These are phyloP conservation scores for Penicillium argentinense DNA, from an alignment of 495 filamentous ascomycete species.

Conservation along the genomic window DNA sequence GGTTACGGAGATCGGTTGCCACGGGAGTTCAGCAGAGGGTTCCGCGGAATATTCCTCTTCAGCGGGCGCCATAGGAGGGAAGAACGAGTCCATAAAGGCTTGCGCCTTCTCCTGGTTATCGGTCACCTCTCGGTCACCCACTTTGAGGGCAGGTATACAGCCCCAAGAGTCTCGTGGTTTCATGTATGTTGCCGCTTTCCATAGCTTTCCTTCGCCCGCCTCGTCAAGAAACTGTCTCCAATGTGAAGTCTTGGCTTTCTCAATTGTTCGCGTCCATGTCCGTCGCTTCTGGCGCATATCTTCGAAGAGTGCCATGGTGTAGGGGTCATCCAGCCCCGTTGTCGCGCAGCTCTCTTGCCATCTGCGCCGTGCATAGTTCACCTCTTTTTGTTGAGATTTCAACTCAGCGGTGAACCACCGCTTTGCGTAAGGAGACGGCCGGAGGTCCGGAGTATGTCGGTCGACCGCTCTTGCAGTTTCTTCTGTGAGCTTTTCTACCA, in stretches of 20 bases:
- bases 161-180: conserved; percentile 20
- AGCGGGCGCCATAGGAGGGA: conserved; percentile 25
- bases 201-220: conserved; percentile 18
- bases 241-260: conserved; percentile 14
- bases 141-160: conserved; percentile 13
- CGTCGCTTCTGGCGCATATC: conserved; percentile 20
- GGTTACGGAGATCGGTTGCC: conserved; percentile 21
- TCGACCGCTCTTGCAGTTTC: too few species aligned
- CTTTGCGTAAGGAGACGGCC: too few species aligned
- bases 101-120: conserved; percentile 25
- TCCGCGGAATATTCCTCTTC: too few species aligned
- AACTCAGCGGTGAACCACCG: conserved; percentile 24
- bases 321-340: conserved; percentile 6
- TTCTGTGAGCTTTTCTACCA: too few species aligned
- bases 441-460: too few species aligned
- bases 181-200: conserved; percentile 27
- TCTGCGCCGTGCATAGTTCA: conserved; percentile 15
- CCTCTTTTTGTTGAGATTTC: conserved; percentile 16
- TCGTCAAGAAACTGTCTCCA: conserved; percentile 19
- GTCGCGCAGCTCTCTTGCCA: conserved; percentile 18
- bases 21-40: conserved; percentile 14
- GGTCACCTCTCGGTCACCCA: conserved; percentile 6
- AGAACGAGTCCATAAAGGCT: conserved; percentile 27
- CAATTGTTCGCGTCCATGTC: conserved; percentile 14
- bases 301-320: neutral